A percentile compares a stretch with the other conserved stretches of the same genome.
Evolutionary conservation across 495 filamentous ascomycete genomes (phyloP).

Genomic region (Venustampulla echinocandica): DNA sequence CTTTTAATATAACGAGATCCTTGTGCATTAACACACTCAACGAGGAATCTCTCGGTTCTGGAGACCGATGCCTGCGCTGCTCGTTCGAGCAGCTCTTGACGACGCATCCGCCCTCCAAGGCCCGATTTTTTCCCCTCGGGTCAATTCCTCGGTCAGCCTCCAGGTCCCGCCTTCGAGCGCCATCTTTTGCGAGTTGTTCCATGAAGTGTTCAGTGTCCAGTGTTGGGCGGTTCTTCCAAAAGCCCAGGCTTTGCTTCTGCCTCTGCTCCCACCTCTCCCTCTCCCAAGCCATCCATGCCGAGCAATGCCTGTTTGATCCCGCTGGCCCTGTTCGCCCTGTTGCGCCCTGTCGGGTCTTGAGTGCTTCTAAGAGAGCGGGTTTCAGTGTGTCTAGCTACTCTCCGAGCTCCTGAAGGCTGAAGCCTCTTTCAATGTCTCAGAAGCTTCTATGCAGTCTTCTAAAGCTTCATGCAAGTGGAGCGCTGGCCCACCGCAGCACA

Average conservation of each 20-base stretch:
- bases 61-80: background rate
- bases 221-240: no score
- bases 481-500: background rate
- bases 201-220: no score
- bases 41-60: background rate
- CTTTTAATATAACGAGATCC: conserved; percentile 2
- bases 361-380: background rate
- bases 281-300: background rate
- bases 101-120: background rate
- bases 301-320: background rate
- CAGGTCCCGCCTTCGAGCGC: no score
- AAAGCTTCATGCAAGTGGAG: conserved; percentile 10
- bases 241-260: no score
- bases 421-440: no score
- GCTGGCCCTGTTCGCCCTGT: background rate
- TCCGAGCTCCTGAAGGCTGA: no score
- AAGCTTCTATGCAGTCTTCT: conserved; percentile 11
- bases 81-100: no score
- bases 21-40: background rate
- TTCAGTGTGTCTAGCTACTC: background rate
- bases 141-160: no score
- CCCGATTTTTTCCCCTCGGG: background rate
- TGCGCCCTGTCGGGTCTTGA: background rate
- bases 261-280: background rate
- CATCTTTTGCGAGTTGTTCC: no score